Percentiles rank a stretch among this genome's conserved stretches.
These are phyloP conservation scores for Skeletonema costatum DNA, from an alignment of 108 stramenopile species.

Conservation along the genomic window DNA sequence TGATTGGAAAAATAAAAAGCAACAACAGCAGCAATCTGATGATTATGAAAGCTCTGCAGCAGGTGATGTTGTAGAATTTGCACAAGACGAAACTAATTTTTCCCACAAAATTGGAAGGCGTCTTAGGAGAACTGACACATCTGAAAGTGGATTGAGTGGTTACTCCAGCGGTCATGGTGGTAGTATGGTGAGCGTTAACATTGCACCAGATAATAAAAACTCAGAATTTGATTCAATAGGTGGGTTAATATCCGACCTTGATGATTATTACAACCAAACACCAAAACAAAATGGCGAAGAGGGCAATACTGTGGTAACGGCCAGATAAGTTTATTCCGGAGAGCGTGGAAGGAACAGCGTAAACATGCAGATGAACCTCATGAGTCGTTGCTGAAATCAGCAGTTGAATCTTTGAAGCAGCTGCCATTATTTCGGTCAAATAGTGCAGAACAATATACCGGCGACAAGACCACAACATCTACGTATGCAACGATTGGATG, in stretches of 20 bases:
- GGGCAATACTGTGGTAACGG: not conserved
- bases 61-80: not conserved
- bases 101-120: not conserved
- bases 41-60: not conserved
- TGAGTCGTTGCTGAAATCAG: not conserved
- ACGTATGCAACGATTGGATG: not conserved
- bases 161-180: not conserved
- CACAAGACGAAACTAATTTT: not conserved
- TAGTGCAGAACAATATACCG: not conserved
- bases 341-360: not conserved
- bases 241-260: not conserved
- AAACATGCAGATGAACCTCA: not conserved
- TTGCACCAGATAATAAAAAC: not conserved
- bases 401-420: not conserved
- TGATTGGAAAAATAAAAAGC: not conserved
- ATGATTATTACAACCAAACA: not conserved
- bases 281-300: not conserved
- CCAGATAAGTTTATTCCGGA: not conserved
- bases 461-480: not conserved
- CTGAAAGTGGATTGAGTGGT: not conserved
- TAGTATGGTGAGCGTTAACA: conserved; percentile 8
- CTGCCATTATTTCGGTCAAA: not conserved
- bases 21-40: not conserved
- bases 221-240: not conserved
- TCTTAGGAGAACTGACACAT: not conserved